A percentile compares a stretch with the other conserved stretches of the same genome.
Conservation (phyloP, 2,329 filamentous ascomycete genomes). For the Rhinocladiella similis region DNA sequence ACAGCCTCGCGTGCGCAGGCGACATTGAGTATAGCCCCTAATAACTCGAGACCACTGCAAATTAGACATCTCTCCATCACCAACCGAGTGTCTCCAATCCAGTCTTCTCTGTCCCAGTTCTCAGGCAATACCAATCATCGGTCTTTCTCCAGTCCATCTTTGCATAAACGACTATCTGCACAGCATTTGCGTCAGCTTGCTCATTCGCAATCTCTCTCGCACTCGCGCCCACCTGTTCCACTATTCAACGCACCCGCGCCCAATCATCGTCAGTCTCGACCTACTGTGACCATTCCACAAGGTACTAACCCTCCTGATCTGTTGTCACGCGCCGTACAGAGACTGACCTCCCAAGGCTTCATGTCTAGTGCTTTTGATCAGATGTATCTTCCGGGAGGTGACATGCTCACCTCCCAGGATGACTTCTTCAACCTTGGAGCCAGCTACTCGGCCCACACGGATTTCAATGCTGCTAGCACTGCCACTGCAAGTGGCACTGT, state of each 20-base stretch:
- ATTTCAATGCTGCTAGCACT: constrained; percentile 14
- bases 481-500: constrained; percentile 56
- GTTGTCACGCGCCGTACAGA: constrained; percentile 36
- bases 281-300: constrained; percentile 25
- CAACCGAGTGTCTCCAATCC: constrained; percentile 27
- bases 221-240: constrained; percentile 34
- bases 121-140: constrained; percentile 24
- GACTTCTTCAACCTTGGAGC: constrained; percentile 21
- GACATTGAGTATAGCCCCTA: constrained; percentile 36
- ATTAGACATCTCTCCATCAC: constrained; percentile 29
- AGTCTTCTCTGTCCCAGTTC: constrained; percentile 25
- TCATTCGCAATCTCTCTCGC: constrained; percentile 26
- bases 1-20: constrained; percentile 33
- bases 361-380: constrained; percentile 27
- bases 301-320: constrained; percentile 41
- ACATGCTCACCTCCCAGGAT: constrained; percentile 25
- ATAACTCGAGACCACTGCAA: constrained; percentile 22
- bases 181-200: constrained; percentile 30
- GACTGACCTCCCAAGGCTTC: constrained; percentile 22
- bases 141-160: constrained; percentile 28
- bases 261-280: constrained; percentile 25
- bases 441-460: constrained; percentile 13
- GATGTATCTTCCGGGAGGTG: constrained; percentile 26
- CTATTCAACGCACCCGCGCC: constrained; percentile 31
- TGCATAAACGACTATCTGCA: constrained; percentile 23